A percentile compares a stretch with the other conserved stretches of the same genome.
These are phyloP conservation scores for Malus fusca DNA, from an alignment of 306 rosid species.

Conservation along the genomic window DNA sequence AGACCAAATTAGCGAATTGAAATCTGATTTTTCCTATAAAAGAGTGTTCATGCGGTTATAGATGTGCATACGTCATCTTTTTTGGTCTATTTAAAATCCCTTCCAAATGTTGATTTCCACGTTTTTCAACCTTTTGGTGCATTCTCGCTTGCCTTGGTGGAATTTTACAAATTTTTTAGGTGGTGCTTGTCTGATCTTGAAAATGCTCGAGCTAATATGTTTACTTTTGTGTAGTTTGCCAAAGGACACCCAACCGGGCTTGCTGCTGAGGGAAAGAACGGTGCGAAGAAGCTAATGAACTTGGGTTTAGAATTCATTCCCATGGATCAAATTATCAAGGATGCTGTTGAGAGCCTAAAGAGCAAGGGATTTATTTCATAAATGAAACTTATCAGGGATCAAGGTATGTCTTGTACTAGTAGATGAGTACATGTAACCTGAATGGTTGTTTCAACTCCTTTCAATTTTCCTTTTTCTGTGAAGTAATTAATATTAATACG, in stretches of 20 bases:
- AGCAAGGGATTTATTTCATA: slow-evolving; percentile 58
- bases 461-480: too few relatives aligned
- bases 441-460: too few relatives aligned
- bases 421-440: background rate
- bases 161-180: background rate
- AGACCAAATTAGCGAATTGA: too few relatives aligned
- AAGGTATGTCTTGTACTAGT: background rate
- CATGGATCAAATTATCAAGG: slow-evolving; percentile 82
- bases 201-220: too few relatives aligned
- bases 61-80: too few relatives aligned
- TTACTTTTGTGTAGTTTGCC: too few relatives aligned
- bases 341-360: slow-evolving; percentile 73
- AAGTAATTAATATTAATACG: too few relatives aligned
- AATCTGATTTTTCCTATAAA: too few relatives aligned
- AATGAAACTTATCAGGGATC: slow-evolving; percentile 1
- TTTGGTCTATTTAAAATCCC: too few relatives aligned
- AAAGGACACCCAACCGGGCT: slow-evolving; percentile 34
- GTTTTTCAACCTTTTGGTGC: background rate
- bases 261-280: slow-evolving; percentile 54
- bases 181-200: too few relatives aligned
- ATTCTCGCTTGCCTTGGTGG: background rate
- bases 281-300: slow-evolving; percentile 52
- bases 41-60: too few relatives aligned
- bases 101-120: too few relatives aligned
- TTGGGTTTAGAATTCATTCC: slow-evolving; percentile 73